Evolutionary conservation across 495 filamentous ascomycete species (phyloP).

Genomic region (Neurospora sp.): DNA sequence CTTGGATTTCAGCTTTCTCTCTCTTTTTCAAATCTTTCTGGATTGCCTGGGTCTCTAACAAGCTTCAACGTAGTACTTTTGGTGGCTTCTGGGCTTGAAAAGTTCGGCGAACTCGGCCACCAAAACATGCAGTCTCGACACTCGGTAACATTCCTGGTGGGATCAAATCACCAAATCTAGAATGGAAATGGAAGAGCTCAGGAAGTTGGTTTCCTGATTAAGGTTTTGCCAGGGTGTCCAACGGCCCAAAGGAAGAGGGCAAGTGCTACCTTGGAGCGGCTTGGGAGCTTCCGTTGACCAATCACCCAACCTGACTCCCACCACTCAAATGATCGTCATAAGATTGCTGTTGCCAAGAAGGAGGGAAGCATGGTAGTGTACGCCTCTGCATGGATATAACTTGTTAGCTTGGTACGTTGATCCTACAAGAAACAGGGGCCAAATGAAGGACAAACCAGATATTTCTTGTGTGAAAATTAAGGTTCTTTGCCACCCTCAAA

Average conservation of each 20-base stretch:
- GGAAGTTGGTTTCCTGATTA: not conserved
- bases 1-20: not conserved
- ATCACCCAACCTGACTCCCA: not conserved
- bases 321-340: not conserved
- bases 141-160: not conserved
- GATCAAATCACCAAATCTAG: not conserved
- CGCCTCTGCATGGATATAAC: too few relatives aligned
- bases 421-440: too few relatives aligned
- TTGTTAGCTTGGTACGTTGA: too few relatives aligned
- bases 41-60: not conserved
- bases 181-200: not conserved
- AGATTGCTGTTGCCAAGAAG: not conserved
- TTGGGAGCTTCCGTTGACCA: not conserved
- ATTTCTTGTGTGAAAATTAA: too few relatives aligned
- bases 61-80: not conserved
- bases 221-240: not conserved
- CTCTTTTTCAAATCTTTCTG: too few relatives aligned
- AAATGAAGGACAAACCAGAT: too few relatives aligned
- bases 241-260: not conserved
- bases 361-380: not conserved
- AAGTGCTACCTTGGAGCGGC: not conserved
- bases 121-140: not conserved
- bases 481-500: too few relatives aligned
- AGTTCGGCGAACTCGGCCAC: not conserved
- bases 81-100: not conserved